Conservation (phyloP, 2,329 filamentous ascomycete genomes). For the Ceratocystis eucalypticola region DNA sequence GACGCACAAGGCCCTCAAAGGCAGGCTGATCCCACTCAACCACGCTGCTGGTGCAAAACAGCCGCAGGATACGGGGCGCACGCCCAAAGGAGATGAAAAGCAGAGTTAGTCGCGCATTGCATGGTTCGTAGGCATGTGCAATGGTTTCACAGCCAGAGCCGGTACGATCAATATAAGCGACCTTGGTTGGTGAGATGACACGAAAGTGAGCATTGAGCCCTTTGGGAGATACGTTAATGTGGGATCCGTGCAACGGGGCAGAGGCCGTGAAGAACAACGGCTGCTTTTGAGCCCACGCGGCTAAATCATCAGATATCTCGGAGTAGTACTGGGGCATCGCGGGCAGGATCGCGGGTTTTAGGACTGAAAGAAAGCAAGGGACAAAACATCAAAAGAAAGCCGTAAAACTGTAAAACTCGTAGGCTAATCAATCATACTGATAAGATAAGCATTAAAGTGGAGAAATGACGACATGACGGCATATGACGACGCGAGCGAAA, state of each 20-base stretch:
- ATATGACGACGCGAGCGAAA: not conserved
- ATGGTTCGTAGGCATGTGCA: slow-evolving; percentile 52
- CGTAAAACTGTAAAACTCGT: not conserved
- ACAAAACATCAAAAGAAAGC: not conserved
- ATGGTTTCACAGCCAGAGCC: slow-evolving; percentile 68
- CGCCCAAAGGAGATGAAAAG: slow-evolving; percentile 57
- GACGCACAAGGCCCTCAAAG: slow-evolving; percentile 37
- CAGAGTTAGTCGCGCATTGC: slow-evolving; percentile 57
- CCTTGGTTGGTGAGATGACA: slow-evolving; percentile 43
- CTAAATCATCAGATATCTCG: slow-evolving; percentile 41
- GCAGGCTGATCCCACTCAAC: slow-evolving; percentile 44
- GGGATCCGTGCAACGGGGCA: slow-evolving; percentile 50
- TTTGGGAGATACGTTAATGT: slow-evolving; percentile 68
- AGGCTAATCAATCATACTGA: not conserved
- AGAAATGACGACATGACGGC: not conserved
- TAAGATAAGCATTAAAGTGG: not conserved
- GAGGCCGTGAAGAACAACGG: slow-evolving; percentile 65
- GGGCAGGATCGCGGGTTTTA: not conserved
- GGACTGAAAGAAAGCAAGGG: too few relatives aligned
- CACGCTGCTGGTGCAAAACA: slow-evolving; percentile 47
- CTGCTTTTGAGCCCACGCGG: slow-evolving; percentile 51
- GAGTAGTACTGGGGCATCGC: slow-evolving; percentile 45
- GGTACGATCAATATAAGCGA: slow-evolving; percentile 61
- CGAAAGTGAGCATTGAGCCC: slow-evolving; percentile 52
- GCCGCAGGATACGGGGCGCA: slow-evolving; percentile 46